Evolutionary conservation across 2,329 filamentous ascomycete genomes (phyloP).

Genomic region (Arthrinium puccinioides): DNA sequence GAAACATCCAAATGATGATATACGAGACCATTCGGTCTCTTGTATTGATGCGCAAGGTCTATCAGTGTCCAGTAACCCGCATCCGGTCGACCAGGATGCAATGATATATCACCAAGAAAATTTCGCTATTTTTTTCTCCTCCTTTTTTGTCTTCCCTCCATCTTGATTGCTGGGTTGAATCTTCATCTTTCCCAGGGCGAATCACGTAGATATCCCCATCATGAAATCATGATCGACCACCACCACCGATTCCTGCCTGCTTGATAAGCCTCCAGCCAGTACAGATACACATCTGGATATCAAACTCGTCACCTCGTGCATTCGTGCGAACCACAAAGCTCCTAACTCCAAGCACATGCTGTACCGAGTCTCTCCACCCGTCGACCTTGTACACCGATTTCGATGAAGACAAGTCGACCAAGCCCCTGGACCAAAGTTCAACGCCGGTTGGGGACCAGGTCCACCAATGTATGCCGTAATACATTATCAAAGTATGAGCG

Average conservation of each 20-base stretch:
- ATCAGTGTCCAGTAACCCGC: slow-evolving; percentile 1
- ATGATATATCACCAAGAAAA: slow-evolving; percentile 6
- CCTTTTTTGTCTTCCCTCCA: slow-evolving; percentile 1
- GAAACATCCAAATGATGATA: slow-evolving; percentile 1
- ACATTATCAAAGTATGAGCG: slow-evolving; percentile 9
- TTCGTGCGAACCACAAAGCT: not conserved
- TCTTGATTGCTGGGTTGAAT: not conserved
- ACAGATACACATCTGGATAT: too few relatives aligned
- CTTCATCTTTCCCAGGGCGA: not conserved
- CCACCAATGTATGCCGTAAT: slow-evolving; percentile 7
- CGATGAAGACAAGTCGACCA: too few relatives aligned
- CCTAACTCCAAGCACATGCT: not conserved
- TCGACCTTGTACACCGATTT: too few relatives aligned
- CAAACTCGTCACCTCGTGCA: not conserved
- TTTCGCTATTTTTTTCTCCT: slow-evolving; percentile 6
- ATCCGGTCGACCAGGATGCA: slow-evolving; percentile 1
- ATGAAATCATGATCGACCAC: slow-evolving; percentile 1
- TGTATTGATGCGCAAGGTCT: slow-evolving; percentile 1
- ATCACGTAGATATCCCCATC: not conserved
- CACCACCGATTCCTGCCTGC: not conserved
- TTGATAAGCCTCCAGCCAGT: too few relatives aligned
- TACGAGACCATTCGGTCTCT: not conserved
- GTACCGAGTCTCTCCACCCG: not conserved
- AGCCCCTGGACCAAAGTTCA: not conserved
- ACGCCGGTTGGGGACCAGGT: not conserved